Base-by-base conservation (phyloP, 129 eudicot species). In the Centrapalus pauciflorus region DNA sequence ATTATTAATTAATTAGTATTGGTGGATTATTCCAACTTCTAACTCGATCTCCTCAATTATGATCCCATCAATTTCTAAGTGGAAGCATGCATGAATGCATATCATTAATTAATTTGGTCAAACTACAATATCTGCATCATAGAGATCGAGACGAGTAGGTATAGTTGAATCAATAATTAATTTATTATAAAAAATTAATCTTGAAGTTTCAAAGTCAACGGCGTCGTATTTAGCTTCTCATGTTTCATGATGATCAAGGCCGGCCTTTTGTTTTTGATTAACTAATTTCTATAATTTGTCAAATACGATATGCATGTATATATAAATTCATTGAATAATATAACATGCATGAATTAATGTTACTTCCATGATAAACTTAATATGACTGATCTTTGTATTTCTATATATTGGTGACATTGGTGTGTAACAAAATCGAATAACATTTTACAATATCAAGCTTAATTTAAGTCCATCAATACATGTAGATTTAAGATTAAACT, bases 81-180 rank as follows among this genome's bases (percentile, higher is more conserved):
- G 60, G 61, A 74, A 43, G 73, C 72, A 65, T 55, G 63, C 45
- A 74, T n/a, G n/a, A n/a, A n/a, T n/a, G n/a, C n/a, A n/a, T n/a
- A n/a, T n/a, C 23, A 55, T 43, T 43, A 55, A 6, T 48, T 48
- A 14, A 17, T 75, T 45, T 35, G 25, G 74, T 75, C 69, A 75
- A 75, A 57, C 67, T 43, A 55, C 41, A 67, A 10, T 26, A 16
- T 33, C 35, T 37, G 20, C 79, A 45, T 64, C 66, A 21, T 4
- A 29, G 37, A 46, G 73, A n/a, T n/a, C n/a, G n/a, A 56, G 61
- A 66, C 73, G 57, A 21, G 61, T 48, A n/a, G 9, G 19, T 43
- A 62, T 64, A n/a, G 16, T 32, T 66, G 74, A 33, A 66, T 30
- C 30, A 74, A 56, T 41, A 57, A 16, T 23, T 72, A 50, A 72